A percentile compares a stretch with the other conserved stretches of the same genome.
These are phyloP conservation scores for Exophiala sp. DNA, from an alignment of 2,329 filamentous ascomycete species.

Conservation along the genomic window DNA sequence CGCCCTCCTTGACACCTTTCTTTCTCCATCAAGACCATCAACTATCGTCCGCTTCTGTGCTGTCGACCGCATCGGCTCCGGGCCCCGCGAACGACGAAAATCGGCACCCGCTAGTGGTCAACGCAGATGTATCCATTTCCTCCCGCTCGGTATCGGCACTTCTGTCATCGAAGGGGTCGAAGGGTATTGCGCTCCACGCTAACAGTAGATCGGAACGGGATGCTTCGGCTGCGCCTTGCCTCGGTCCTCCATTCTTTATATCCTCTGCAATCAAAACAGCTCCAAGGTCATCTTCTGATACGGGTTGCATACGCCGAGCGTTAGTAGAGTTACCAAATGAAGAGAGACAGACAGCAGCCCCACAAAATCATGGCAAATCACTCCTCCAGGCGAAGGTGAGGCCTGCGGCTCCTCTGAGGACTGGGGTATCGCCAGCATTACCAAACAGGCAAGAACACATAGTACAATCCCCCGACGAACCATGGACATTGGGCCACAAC, in stretches of 20 bases:
- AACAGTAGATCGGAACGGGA: not conserved
- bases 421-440: not conserved
- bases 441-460: not conserved
- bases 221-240: not conserved
- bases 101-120: not conserved
- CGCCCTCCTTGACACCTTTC: slow-evolving; percentile 12
- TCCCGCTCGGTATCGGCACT: not conserved
- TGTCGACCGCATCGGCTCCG: slow-evolving; percentile 15
- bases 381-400: not conserved
- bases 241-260: not conserved
- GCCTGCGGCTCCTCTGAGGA: not conserved
- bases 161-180: not conserved
- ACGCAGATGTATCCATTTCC: not conserved
- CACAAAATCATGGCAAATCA: not conserved
- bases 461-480: not conserved
- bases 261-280: not conserved
- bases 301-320: not conserved
- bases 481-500: not conserved
- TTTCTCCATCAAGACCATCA: slow-evolving; percentile 14
- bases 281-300: not conserved
- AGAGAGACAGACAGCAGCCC: slow-evolving; percentile 3
- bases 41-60: slow-evolving; percentile 13
- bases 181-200: not conserved
- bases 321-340: slow-evolving; percentile 10
- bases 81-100: slow-evolving; percentile 14